Conservation (phyloP, 768 basidiomycete genomes). For the Podaxis sp. region DNA sequence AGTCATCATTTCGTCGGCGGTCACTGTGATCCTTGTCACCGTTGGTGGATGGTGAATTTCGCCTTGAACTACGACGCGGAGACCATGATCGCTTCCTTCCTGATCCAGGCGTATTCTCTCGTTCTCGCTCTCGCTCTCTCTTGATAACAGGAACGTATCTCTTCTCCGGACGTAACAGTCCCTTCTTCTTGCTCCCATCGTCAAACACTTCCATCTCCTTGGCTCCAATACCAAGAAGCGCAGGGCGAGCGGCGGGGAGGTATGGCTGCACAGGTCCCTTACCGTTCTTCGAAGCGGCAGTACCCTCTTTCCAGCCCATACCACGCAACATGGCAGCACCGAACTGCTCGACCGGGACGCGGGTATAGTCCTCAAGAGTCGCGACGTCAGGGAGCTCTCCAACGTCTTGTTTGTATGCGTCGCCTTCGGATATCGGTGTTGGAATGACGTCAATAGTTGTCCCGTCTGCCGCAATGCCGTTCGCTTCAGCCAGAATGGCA, state of each 20-base stretch:
- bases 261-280: slow-evolving; percentile 75
- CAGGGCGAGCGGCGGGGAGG: slow-evolving; percentile 78
- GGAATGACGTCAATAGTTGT: slow-evolving; percentile 65
- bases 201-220: slow-evolving; percentile 79
- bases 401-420: slow-evolving; percentile 85
- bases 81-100: slow-evolving; percentile 38
- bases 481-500: slow-evolving; percentile 65
- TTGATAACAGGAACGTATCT: slow-evolving; percentile 84
- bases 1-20: slow-evolving; percentile 16
- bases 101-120: slow-evolving; percentile 28
- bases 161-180: slow-evolving; percentile 57
- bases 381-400: slow-evolving; percentile 74
- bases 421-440: slow-evolving; percentile 67
- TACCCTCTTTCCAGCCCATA: slow-evolving; percentile 94
- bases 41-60: slow-evolving; percentile 49
- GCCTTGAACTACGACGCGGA: slow-evolving; percentile 43
- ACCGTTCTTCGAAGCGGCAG: slow-evolving; percentile 64
- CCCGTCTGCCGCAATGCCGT: slow-evolving; percentile 39
- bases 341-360: slow-evolving; percentile 90
- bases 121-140: slow-evolving; percentile 69
- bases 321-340: slow-evolving; percentile 91
- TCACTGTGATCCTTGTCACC: slow-evolving; percentile 27
- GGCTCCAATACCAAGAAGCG: slow-evolving; percentile 90
- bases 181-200: slow-evolving; percentile 60
- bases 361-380: slow-evolving; percentile 82